Conservation (phyloP, 2,329 filamentous ascomycete species). For the Arthrocladium fulminans region DNA sequence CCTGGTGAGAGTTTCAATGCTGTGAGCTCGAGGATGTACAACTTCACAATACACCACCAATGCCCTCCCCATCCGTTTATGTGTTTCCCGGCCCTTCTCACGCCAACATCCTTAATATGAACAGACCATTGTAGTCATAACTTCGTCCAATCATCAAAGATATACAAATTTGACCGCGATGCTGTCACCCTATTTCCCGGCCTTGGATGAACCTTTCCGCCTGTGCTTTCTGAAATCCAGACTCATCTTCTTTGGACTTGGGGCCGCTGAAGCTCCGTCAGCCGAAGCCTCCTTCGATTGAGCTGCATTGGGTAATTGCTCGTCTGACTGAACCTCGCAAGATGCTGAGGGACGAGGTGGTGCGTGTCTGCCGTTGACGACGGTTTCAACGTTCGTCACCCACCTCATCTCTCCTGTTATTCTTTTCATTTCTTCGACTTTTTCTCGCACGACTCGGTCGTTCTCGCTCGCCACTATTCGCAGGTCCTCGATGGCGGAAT, state of each 20-base stretch:
- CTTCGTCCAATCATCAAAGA: constrained; percentile 15
- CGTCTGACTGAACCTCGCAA: background rate
- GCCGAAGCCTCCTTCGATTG: background rate
- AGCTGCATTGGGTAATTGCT: constrained; percentile 1
- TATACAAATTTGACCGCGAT: background rate
- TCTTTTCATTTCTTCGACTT: constrained; percentile 33
- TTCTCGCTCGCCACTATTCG: constrained; percentile 20
- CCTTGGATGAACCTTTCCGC: constrained; percentile 18
- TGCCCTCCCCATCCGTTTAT: too few relatives aligned
- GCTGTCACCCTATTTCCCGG: constrained; percentile 12
- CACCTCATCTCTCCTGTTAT: constrained; percentile 40
- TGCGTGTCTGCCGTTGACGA: constrained; percentile 21
- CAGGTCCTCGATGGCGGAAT: constrained; percentile 30
- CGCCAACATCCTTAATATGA: background rate
- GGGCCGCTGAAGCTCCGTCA: background rate
- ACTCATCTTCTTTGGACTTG: constrained; percentile 11
- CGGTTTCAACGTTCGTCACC: constrained; percentile 36
- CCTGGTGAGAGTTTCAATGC: too few relatives aligned
- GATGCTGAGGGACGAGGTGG: background rate
- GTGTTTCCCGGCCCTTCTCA: background rate
- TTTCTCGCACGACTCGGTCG: constrained; percentile 27
- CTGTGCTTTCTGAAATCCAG: constrained; percentile 16
- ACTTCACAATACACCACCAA: too few relatives aligned
- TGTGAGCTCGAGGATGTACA: too few relatives aligned
- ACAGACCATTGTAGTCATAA: constrained; percentile 9